These are phyloP conservation scores for Rhizopogon sp. DNA, from an alignment of 768 basidiomycete genomes.

Conservation along the genomic window DNA sequence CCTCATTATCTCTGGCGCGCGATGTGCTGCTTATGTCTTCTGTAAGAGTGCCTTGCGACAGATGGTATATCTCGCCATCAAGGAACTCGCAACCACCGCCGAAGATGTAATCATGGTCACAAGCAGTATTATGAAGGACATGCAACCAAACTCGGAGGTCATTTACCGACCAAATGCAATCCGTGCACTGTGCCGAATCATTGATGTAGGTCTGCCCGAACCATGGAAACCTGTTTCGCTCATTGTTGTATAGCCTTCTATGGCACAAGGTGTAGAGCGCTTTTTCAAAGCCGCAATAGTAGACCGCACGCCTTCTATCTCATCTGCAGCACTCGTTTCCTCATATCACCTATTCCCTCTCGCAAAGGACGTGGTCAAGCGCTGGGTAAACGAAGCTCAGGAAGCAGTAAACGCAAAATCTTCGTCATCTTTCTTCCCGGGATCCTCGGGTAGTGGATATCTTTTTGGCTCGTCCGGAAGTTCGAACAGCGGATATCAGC, in stretches of 20 bases:
- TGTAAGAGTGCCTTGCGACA: constrained; percentile 87
- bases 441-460: constrained; percentile 48
- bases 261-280: constrained; percentile 97
- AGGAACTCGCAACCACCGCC: constrained; percentile 91
- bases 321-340: constrained; percentile 94
- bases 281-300: constrained; percentile 99
- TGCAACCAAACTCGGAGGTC: constrained; percentile 98
- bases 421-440: constrained; percentile 61
- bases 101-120: constrained; percentile 99
- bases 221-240: constrained; percentile 36
- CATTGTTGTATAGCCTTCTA: constrained; percentile 67
- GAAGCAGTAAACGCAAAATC: constrained; percentile 93
- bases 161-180: constrained; percentile 98
- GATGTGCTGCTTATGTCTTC: constrained; percentile 7
- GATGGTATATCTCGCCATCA: constrained; percentile 98
- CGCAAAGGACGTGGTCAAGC: constrained; percentile 93
- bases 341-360: constrained; percentile 94
- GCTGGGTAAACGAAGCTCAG: constrained; percentile 99
- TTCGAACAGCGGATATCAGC: constrained; percentile 60
- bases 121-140: constrained; percentile 99
- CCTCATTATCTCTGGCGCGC: background rate
- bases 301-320: constrained; percentile 91
- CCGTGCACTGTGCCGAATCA: constrained; percentile 91
- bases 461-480: constrained; percentile 60
- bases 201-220: constrained; percentile 68